phyloP scores from a whole-genome alignment of 495 filamentous ascomycete genomes.

The Aspergillus nanangensis region DNA sequence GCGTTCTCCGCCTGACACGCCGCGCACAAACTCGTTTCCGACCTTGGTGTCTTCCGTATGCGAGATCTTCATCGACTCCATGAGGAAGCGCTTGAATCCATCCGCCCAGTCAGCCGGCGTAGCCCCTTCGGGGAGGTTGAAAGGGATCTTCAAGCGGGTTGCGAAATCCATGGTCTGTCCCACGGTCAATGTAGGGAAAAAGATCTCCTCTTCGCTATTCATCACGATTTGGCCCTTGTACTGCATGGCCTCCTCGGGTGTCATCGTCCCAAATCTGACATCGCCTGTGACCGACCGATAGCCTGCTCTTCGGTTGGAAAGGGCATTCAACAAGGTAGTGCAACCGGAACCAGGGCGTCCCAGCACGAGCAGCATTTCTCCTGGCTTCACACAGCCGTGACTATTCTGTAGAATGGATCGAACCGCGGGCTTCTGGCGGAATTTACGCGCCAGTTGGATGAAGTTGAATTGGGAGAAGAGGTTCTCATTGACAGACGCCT shows the following conservation, averaged over 20 bases:
- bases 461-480: neutral
- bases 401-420: neutral
- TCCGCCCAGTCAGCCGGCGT: slow-evolving; percentile 4
- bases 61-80: slow-evolving; percentile 66
- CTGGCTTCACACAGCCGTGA: neutral
- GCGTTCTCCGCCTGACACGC: slow-evolving; percentile 75
- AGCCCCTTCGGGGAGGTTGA: slow-evolving; percentile 28
- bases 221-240: slow-evolving; percentile 69
- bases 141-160: slow-evolving; percentile 27
- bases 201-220: slow-evolving; percentile 60
- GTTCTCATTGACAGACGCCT: neutral
- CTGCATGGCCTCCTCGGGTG: slow-evolving; percentile 40
- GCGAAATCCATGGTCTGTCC: slow-evolving; percentile 69
- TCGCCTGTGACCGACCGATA: neutral
- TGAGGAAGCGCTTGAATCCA: slow-evolving; percentile 64
- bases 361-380: too few species aligned
- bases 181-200: slow-evolving; percentile 64
- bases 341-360: neutral
- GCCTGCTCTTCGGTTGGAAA: neutral
- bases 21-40: slow-evolving; percentile 69
- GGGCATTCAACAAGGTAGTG: neutral
- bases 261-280: neutral
- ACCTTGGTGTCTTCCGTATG: slow-evolving; percentile 75
- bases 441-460: neutral
- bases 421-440: neutral